Base-by-base conservation (phyloP, 441 rosid genomes). In the Lepidium campestre region DNA sequence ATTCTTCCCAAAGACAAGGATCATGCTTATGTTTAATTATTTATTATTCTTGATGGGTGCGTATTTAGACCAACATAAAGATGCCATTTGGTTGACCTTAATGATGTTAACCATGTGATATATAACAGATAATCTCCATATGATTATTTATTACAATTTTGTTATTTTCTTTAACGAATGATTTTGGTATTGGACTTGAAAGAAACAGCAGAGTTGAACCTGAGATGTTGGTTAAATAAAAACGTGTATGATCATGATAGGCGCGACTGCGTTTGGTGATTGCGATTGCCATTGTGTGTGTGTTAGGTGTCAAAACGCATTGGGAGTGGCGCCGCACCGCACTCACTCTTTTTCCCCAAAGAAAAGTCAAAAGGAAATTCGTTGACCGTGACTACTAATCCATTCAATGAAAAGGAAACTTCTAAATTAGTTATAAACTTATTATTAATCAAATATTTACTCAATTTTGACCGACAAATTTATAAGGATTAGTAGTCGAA, bases 361-460 rank as follows among this genome's bases (percentile, higher is more conserved):
- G 67, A 69, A 41, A 60, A 50, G 67, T 69, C 67, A 50, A 10
- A 8, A 32, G 5, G 2, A 41, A 31, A 41, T 32, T 11, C 61
- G 46, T 50, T 69, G 73, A 69, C 67, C 20, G 1, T 41, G 61
- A 49, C 37, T 49, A 53, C 45, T 40, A 59, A n/a, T 20, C 32
- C n/a, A 11, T 49, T 15, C 36, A 6, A 49, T 31, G 60, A 69
- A 42, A 49, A 20, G n/a, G 53, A 49, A 39, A 12, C 60, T 40
- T 67, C 31, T 32, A 34, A 56, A 4, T 10, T n/a, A 5, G 25
- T 17, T 20, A 35, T 8, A 14, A 3, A 11, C 9, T 5, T 46
- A 47, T 6, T 34, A 2, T 20, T 10, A 10, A 46, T 22, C 25
- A 29, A 1, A 23, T 57, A 22, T 13, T 3, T 20, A 32, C 19